Evolutionary conservation across 2,329 filamentous ascomycete species (phyloP), one percentile per base, ranked within the genome.

Genomic region (Fusarium liriodendri): DNA sequence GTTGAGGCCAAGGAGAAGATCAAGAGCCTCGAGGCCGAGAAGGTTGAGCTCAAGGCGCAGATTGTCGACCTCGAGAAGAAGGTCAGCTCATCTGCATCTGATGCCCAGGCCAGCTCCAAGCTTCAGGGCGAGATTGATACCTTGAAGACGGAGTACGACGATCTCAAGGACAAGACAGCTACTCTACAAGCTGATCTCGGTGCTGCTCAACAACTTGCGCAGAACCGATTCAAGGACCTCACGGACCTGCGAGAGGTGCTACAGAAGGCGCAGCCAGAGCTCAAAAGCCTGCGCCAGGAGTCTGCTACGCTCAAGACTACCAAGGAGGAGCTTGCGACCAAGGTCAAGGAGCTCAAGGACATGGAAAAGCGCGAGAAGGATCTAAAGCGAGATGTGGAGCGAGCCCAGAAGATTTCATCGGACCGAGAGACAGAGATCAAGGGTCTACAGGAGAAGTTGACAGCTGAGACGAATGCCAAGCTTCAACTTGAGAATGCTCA

Each of bases 191-290:
- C 93, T 0, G 96, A 99, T 79, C 88, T 98, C 4, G 93, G 91
- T 2, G 95, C 95, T 3, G 93, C 95, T 0, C 92, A 98, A 80
- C 91, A 97, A 82, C 88, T 98, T 14, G 95, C 97, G 0, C 92
- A 97, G 70, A 93, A 90, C 18, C 89, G 97, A 33, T 98, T 95
- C 85, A 97, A 95, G 81, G 95, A 98, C 69, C 85, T 98, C 2
- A 92, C 92, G 0, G 94, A 97, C 32, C 85, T 98, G 54, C 89
- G 92, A 22, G 93, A 96, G 70, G 87, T 95, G 3, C 83, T 98
- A 33, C 92, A 95, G 74, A 97, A 97, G 80, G 89, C 93, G 1
- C 95, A 98, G 79, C 93, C 95, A 0, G 96, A 99, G 82, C 85
- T 98, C 27, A 93, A 92, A 80, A 92, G 86, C 52, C 87, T 98